Evolutionary conservation across 805 yeast genomes (phyloP).

Genomic region (Zygosaccharomyces lentus): DNA sequence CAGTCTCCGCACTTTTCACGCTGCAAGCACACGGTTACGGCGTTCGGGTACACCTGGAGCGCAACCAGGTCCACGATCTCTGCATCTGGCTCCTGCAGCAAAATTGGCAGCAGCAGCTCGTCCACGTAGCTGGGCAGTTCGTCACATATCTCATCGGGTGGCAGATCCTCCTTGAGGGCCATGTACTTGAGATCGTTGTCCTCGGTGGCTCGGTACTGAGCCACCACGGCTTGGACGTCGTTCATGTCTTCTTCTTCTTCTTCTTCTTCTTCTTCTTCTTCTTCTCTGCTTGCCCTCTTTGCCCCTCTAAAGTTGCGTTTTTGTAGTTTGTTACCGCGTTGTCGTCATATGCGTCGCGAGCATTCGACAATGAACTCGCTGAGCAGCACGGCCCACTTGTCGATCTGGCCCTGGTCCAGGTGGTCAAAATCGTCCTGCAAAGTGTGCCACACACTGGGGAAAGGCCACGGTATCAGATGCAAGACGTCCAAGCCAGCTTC

Average conservation of each 20-base stretch:
- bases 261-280: not conserved
- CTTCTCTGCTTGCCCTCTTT: not conserved
- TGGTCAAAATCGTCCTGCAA: constrained; percentile 42
- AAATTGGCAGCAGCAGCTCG: constrained; percentile 32
- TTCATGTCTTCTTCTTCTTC: constrained; percentile 6
- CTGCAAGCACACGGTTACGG: constrained; percentile 38
- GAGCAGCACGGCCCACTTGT: constrained; percentile 45
- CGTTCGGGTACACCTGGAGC: constrained; percentile 45
- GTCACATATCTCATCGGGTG: constrained; percentile 63
- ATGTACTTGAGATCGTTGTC: constrained; percentile 32
- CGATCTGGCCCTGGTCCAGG: constrained; percentile 38
- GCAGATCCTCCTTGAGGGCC: constrained; percentile 87
- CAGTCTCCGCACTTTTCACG: constrained; percentile 24
- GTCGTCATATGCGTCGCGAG: too few species aligned
- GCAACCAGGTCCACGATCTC: constrained; percentile 40
- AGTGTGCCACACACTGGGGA: constrained; percentile 54
- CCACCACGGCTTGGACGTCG: constrained; percentile 11
- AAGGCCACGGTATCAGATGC: constrained; percentile 50
- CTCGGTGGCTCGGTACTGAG: constrained; percentile 18
- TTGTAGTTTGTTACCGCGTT: not conserved
- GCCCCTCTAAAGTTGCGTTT: not conserved
- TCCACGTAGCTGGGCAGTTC: constrained; percentile 65
- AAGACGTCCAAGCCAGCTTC: constrained; percentile 44
- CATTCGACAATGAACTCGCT: constrained; percentile 35
- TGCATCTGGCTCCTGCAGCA: constrained; percentile 47